Evolutionary conservation across 805 yeast genomes (phyloP).

Genomic region (Wickerhamomyces strasburgensis): DNA sequence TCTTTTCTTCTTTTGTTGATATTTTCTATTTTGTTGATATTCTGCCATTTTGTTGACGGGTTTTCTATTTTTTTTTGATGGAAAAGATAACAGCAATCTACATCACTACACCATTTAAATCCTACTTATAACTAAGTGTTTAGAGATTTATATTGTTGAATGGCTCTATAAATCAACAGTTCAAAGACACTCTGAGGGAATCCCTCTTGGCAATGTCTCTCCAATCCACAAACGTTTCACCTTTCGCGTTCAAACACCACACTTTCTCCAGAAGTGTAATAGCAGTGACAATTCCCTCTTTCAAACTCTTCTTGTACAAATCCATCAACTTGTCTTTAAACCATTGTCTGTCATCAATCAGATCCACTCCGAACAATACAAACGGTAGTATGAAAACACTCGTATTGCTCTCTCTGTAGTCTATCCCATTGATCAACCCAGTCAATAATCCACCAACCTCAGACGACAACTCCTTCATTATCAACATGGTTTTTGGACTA

Average conservation of each 20-base stretch:
- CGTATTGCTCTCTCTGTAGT: not conserved
- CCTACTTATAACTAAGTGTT: no score
- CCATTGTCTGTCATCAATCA: constrained; percentile 5
- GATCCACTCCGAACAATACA: constrained; percentile 6
- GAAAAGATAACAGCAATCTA: no score
- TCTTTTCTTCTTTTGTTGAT: no score
- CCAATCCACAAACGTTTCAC: constrained; percentile 4
- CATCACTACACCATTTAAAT: no score
- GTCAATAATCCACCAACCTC: constrained; percentile 6
- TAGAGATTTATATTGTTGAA: not conserved
- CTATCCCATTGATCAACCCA: not conserved
- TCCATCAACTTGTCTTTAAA: constrained; percentile 1
- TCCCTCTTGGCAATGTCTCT: constrained; percentile 4
- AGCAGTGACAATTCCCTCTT: constrained; percentile 1
- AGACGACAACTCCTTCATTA: constrained; percentile 3
- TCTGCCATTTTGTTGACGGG: no score
- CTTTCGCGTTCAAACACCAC: constrained; percentile 4
- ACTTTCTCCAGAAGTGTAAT: constrained; percentile 3
- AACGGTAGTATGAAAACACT: constrained; percentile 2
- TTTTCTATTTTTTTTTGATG: no score
- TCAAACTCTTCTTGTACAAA: constrained; percentile 1
- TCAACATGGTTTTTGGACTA: constrained; percentile 13
- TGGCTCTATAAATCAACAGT: not conserved
- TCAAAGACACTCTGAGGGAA: constrained; percentile 6
- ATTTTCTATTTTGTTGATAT: no score